A percentile compares a stretch with the other conserved stretches of the same genome.
Conservation (phyloP, 495 filamentous ascomycete species). For the Elasticomyces elasticus region DNA sequence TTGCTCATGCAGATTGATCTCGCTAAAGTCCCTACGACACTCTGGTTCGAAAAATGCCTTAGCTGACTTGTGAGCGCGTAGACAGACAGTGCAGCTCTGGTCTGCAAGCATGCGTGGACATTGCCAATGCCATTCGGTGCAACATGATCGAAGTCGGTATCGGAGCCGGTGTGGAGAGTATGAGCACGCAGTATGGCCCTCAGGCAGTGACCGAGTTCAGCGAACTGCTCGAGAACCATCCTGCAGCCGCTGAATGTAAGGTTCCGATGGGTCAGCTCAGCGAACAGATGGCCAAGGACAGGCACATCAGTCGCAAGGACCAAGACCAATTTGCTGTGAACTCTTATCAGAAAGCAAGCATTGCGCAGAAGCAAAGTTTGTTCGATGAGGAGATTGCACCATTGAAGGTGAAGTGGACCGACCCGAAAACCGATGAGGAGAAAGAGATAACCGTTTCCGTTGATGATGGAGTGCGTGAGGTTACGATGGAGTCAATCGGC, state of each 20-base stretch:
- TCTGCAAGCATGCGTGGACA: constrained; percentile 80
- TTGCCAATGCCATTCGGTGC: constrained; percentile 76
- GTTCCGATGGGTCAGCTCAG: constrained; percentile 94
- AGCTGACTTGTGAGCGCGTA: background rate
- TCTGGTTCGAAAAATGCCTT: background rate
- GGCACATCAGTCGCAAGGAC: constrained; percentile 53
- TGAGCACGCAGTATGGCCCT: constrained; percentile 86
- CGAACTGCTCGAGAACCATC: constrained; percentile 74
- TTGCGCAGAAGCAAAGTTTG: constrained; percentile 76
- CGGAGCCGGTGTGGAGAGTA: constrained; percentile 95
- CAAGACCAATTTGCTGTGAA: constrained; percentile 86
- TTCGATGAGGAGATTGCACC: constrained; percentile 92
- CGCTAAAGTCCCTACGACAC: background rate
- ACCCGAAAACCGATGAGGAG: constrained; percentile 84
- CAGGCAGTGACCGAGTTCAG: constrained; percentile 89
- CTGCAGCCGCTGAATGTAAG: constrained; percentile 87
- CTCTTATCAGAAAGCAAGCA: constrained; percentile 80
- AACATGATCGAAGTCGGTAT: constrained; percentile 95
- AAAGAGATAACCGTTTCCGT: constrained; percentile 72
- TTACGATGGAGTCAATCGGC: constrained; percentile 72
- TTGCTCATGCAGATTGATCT: background rate
- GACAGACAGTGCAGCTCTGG: constrained; percentile 84
- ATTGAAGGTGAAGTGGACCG: constrained; percentile 68
- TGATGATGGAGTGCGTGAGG: constrained; percentile 79
- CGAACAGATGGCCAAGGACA: constrained; percentile 88